Evolutionary conservation across 2,329 filamentous ascomycete genomes (phyloP).

Genomic region (Microdochium trichocladiopsis): DNA sequence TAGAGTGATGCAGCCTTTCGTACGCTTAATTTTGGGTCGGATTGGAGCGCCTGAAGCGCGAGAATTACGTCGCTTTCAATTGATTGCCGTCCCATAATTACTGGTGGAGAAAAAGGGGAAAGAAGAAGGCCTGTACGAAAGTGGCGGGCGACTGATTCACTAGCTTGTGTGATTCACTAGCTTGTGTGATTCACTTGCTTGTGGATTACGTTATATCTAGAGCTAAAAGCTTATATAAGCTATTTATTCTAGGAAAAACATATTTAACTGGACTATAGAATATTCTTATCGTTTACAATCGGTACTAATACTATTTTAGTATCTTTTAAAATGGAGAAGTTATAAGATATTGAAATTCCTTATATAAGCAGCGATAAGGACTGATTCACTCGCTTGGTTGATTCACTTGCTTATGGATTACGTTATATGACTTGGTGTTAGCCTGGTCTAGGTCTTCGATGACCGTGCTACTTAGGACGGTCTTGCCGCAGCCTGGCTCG

Average conservation of each 20-base stretch:
- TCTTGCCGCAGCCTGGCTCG: not conserved
- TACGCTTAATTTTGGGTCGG: too few relatives aligned
- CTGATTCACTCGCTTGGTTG: not conserved
- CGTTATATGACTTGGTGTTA: not conserved
- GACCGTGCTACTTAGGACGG: not conserved
- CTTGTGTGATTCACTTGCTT: too few relatives aligned
- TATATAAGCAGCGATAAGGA: not conserved
- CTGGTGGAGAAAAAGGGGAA: too few relatives aligned
- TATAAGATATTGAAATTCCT: not conserved
- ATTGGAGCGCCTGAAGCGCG: too few relatives aligned
- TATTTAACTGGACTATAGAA: not conserved
- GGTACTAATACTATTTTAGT: not conserved
- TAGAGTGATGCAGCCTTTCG: too few relatives aligned
- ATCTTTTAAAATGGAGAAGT: not conserved
- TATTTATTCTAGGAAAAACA: not conserved
- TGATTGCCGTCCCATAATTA: too few relatives aligned
- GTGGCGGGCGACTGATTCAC: too few relatives aligned
- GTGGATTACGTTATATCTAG: too few relatives aligned
- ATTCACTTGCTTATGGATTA: not conserved
- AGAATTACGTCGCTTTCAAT: too few relatives aligned
- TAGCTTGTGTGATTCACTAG: too few relatives aligned
- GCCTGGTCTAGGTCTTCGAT: not conserved
- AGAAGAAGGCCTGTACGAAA: too few relatives aligned
- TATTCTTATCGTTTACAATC: not conserved
- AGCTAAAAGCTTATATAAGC: constrained; percentile 1